Evolutionary conservation across 768 basidiomycete genomes (phyloP), one percentile per base, ranked within the genome.

Genomic region (Floccularia luteovirens): DNA sequence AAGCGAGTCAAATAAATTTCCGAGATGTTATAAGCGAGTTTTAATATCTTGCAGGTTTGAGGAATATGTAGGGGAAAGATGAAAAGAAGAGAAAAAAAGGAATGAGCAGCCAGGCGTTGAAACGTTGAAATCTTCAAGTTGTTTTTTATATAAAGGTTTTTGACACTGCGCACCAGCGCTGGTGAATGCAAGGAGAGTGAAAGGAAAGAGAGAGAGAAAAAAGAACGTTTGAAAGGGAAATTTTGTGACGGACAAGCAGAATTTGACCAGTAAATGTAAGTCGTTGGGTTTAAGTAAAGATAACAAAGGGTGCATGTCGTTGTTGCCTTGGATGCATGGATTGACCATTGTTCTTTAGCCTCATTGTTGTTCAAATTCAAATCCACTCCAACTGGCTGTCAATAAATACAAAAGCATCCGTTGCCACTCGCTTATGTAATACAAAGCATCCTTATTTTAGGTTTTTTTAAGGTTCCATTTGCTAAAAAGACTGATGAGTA

Each of bases 341-440:
- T 28, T 14, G 27, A 8, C 22, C 36, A 38, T 38, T 38, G 36
- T 38, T 38, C 36, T 38, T 38, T 38, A n/a, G 33, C 23, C 36
- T 38, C 36, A 38, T 38, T 38, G 36, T 38, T 21, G n/a, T 17
- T 24, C 36, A 12, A 19, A 8, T 12, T 35, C 28, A 30, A 10
- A 10, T 30, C 10, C 10, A 14, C 10, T 14, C 27, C 10, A 30
- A 8, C 10, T 14, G 27, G 14, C 10, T 10, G n/a, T n/a, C n/a
- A n/a, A n/a, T n/a, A 37, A 23, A 12, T 8, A 23, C 36, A 35
- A 35, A 35, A 20, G 17, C 2, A 35, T 12, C 12, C 11, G 21
- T 35, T 11, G 33, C 33, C 12, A 13, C 33, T n/a, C n/a, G n/a
- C n/a, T n/a, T n/a, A n/a, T n/a, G n/a, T n/a, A n/a, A n/a, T n/a